A percentile compares a stretch with the other conserved stretches of the same genome.
These are phyloP conservation scores for Carpinus viminea DNA, from an alignment of 306 rosid species.

Conservation along the genomic window DNA sequence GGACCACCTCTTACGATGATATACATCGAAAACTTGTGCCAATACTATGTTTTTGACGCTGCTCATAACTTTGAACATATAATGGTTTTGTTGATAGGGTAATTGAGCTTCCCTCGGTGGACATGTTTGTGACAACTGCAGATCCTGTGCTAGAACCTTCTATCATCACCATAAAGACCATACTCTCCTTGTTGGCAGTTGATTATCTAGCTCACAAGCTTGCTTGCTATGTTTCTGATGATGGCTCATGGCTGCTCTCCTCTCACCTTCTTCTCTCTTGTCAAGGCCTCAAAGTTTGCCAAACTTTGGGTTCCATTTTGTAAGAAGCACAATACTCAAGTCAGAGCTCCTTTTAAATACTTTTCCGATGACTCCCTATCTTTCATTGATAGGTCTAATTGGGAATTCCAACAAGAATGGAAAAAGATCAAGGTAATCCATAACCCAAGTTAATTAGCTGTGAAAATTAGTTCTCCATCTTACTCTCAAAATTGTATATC, in stretches of 20 bases:
- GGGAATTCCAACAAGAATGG: constrained; percentile 40
- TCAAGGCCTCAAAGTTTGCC: constrained; percentile 58
- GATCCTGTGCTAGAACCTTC: constrained; percentile 70
- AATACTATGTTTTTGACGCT: no score
- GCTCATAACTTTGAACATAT: no score
- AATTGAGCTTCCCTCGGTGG: constrained; percentile 60
- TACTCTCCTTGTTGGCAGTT: constrained; percentile 62
- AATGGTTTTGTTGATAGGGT: constrained; percentile 26
- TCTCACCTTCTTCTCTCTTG: constrained; percentile 46
- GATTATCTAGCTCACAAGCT: constrained; percentile 72
- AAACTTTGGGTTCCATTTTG: constrained; percentile 70
- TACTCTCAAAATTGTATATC: no score
- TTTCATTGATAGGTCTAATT: background rate
- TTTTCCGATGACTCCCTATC: constrained; percentile 27
- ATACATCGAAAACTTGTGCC: no score
- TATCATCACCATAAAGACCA: constrained; percentile 62
- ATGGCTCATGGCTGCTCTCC: constrained; percentile 71
- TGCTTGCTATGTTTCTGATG: constrained; percentile 82
- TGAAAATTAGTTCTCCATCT: no score
- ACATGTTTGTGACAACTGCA: constrained; percentile 74
- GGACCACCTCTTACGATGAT: constrained; percentile 25
- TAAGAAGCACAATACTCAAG: constrained; percentile 46
- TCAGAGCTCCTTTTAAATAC: constrained; percentile 67
- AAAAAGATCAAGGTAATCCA: constrained; percentile 27
- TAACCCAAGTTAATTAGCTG: no score